These are phyloP conservation scores for Hirsutella thompsonii DNA, from an alignment of 2,329 filamentous ascomycete species.

Conservation along the genomic window DNA sequence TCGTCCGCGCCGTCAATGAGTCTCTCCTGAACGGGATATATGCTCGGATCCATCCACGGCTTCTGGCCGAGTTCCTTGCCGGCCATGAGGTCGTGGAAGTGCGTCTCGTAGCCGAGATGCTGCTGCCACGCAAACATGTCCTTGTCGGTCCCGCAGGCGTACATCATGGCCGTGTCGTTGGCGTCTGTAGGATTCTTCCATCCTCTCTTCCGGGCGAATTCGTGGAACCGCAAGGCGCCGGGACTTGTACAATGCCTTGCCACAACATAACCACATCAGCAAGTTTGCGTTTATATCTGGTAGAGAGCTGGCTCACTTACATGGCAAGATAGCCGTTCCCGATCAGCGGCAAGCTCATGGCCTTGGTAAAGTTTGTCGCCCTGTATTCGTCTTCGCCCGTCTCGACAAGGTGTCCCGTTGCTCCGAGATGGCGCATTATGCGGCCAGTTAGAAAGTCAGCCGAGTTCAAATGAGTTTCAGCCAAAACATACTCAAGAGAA, in stretches of 20 bases:
- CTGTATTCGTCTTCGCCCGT: constrained; percentile 20
- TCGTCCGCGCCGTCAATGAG: constrained; percentile 15
- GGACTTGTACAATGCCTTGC: constrained; percentile 5
- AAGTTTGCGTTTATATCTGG: too few species aligned
- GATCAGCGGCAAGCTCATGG: constrained; percentile 20
- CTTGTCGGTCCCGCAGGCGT: constrained; percentile 19
- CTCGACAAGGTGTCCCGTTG: constrained; percentile 26
- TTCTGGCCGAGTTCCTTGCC: constrained; percentile 20
- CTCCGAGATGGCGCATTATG: constrained; percentile 22
- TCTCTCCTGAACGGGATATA: constrained; percentile 19
- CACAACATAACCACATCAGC: not conserved
- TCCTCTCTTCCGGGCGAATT: constrained; percentile 14
- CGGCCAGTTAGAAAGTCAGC: constrained; percentile 10
- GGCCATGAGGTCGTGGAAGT: constrained; percentile 26
- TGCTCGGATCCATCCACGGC: constrained; percentile 21
- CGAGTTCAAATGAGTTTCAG: not conserved
- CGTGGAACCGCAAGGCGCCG: constrained; percentile 14
- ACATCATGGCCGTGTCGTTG: constrained; percentile 16
- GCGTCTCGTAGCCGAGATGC: constrained; percentile 13
- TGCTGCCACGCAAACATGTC: constrained; percentile 21
- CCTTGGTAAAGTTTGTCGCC: constrained; percentile 23
- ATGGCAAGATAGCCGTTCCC: constrained; percentile 19
- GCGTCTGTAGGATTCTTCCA: constrained; percentile 17
- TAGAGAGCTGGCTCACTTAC: constrained; percentile 7
- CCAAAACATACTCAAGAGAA: constrained; percentile 12